These are phyloP conservation scores for Vitis hybrid DNA, from an alignment of 177 flowering plant genomes.

Conservation along the genomic window DNA sequence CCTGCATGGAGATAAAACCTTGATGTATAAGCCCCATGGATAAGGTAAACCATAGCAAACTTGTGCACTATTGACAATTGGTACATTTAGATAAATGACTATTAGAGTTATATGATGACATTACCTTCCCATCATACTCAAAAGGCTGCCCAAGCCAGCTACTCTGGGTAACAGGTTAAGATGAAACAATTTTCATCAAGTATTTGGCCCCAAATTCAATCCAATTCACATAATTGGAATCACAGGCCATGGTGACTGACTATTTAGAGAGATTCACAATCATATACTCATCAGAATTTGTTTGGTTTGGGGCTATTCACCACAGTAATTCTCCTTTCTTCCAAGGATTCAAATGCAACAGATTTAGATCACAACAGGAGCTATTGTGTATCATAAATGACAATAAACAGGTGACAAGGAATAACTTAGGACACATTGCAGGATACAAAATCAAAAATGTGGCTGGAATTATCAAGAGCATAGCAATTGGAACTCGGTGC, in stretches of 20 bases:
- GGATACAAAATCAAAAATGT: constrained; percentile 92
- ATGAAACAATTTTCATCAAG: constrained; percentile 23
- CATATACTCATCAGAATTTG: too few relatives aligned
- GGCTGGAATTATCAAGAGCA: constrained; percentile 73
- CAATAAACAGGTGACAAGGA: too few relatives aligned
- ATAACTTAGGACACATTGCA: constrained; percentile 1
- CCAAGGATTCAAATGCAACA: not conserved
- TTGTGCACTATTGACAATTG: not conserved
- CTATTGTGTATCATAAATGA: too few relatives aligned
- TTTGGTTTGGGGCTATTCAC: too few relatives aligned
- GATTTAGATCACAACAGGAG: not conserved
- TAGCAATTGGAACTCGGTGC: constrained; percentile 79
- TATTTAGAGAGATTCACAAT: not conserved
- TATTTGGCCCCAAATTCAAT: not conserved
- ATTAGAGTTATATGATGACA: not conserved
- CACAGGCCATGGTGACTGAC: not conserved
- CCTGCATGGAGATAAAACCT: constrained; percentile 38
- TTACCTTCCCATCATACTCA: constrained; percentile 68
- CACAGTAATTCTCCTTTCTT: not conserved
- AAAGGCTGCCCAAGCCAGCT: constrained; percentile 73
- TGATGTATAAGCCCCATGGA: not conserved
- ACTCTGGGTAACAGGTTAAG: constrained; percentile 56
- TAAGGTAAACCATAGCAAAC: not conserved
- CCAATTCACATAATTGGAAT: not conserved
- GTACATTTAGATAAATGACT: not conserved